Evolutionary conservation across 768 basidiomycete species (phyloP).

Genomic region (Amanita brunnescens): DNA sequence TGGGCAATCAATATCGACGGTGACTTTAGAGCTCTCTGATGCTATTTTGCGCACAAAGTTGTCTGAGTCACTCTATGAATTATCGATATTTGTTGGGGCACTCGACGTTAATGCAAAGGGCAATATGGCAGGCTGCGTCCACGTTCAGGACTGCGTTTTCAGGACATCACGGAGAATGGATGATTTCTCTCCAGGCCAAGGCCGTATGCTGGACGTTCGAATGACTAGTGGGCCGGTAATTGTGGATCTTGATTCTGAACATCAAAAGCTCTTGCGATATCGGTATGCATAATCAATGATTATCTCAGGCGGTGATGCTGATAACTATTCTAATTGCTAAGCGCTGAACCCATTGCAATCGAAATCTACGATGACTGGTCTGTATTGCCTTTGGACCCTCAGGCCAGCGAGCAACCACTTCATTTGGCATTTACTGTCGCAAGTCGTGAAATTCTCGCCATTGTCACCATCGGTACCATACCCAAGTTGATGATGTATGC

Average conservation of each 20-base stretch:
- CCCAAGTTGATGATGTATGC: slow-evolving; percentile 68
- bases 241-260: slow-evolving; percentile 65
- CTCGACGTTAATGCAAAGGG: slow-evolving; percentile 64
- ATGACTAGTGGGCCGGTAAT: slow-evolving; percentile 68
- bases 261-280: slow-evolving; percentile 65
- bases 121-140: slow-evolving; percentile 60
- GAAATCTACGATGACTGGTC: slow-evolving; percentile 82
- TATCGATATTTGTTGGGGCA: slow-evolving; percentile 56
- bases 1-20: slow-evolving; percentile 73
- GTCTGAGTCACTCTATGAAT: slow-evolving; percentile 49
- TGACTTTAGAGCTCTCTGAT: slow-evolving; percentile 57
- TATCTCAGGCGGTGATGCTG: not conserved
- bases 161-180: slow-evolving; percentile 57
- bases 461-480: slow-evolving; percentile 66
- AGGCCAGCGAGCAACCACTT: slow-evolving; percentile 34
- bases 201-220: slow-evolving; percentile 60
- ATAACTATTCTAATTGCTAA: slow-evolving; percentile 23
- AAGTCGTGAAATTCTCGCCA: slow-evolving; percentile 58
- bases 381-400: slow-evolving; percentile 28
- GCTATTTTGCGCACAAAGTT: slow-evolving; percentile 59
- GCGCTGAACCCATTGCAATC: slow-evolving; percentile 71
- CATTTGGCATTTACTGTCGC: slow-evolving; percentile 68
- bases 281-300: slow-evolving; percentile 39
- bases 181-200: slow-evolving; percentile 24
- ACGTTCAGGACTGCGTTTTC: slow-evolving; percentile 66